Base-by-base conservation (phyloP, 2,329 filamentous ascomycete species). In the Lasiodiplodia gonubiensis region DNA sequence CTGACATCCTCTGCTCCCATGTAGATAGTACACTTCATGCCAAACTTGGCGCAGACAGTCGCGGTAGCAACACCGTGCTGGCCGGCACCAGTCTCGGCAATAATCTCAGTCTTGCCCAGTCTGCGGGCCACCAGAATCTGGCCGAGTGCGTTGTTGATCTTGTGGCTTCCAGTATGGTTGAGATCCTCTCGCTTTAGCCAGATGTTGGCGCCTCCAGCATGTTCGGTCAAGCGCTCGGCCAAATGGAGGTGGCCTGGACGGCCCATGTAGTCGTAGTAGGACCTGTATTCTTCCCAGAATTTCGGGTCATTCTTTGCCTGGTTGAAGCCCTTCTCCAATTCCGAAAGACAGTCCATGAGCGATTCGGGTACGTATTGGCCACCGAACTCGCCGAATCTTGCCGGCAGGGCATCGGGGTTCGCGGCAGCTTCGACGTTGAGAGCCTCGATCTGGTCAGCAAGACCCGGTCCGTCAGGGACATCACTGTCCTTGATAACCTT, bases 1-100 rank as follows among this genome's bases (percentile, higher is more conserved):
- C 95, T 91, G 64, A 98, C 95, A 76, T 99, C 95, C 82, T 99
- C 95, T 55, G 94, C 93, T 74, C 95, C 95, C 95, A 99, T 99
- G 82, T 94, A 99, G 66, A 99, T 92, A 35, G 93, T 97, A 78
- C 95, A 99, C 79, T 94, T 91, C 94, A 99, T 94, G 76, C 93
- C 93, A 75, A 99, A 98, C 82, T 97, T 97, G 76, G 95, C 95
- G 75, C 95, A 98, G 27, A 98, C 93, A 0, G 95, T 99, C 0
- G 95, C 95, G 35, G 95, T 98, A 2, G 95, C 95, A 46, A 99
- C 95, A 83, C 95, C 95, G 80, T 99, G 95, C 82, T 99, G 95
- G 21, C 95, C 95, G 65, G 95, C 95, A 72, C 95, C 95, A 18
- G 95, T 99, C 83, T 99, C 95, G 59, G 95, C 95, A 73, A 99